Conservation (phyloP, 768 basidiomycete species). For the Mycena capillaripes region DNA sequence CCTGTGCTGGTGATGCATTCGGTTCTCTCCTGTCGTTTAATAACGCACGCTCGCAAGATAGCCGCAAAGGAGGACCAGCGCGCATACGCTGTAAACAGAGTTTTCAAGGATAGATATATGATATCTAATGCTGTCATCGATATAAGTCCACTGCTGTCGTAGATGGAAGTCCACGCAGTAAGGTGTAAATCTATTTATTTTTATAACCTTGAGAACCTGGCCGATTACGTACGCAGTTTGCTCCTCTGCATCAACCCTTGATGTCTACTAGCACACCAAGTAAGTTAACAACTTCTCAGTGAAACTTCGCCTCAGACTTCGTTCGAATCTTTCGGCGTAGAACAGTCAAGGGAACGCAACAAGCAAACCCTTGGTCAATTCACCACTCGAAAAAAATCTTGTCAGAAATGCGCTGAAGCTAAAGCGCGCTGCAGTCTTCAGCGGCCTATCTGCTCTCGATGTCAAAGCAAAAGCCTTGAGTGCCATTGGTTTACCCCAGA, state of each 20-base stretch:
- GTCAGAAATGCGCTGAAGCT: constrained; percentile 26
- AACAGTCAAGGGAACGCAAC: not conserved
- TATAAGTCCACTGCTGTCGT: too few relatives aligned
- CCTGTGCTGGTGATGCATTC: constrained; percentile 24
- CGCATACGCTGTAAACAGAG: not conserved
- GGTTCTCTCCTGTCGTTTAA: constrained; percentile 22
- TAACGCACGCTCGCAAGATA: constrained; percentile 25
- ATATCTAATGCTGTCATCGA: constrained; percentile 12
- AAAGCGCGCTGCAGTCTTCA: constrained; percentile 32
- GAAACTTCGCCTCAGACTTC: not conserved
- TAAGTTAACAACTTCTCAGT: not conserved
- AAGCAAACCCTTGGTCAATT: not conserved
- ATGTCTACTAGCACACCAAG: constrained; percentile 7
- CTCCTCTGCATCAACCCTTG: not conserved
- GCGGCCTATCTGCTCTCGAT: constrained; percentile 25
- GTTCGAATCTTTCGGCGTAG: not conserved
- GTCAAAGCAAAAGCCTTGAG: constrained; percentile 1
- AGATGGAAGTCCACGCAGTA: too few relatives aligned
- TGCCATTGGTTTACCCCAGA: constrained; percentile 1
- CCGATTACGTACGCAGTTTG: not conserved
- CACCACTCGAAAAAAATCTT: constrained; percentile 28
- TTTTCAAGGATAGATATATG: not conserved
- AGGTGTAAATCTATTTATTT: too few relatives aligned
- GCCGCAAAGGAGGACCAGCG: constrained; percentile 23
- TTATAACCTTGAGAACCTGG: too few relatives aligned